Evolutionary conservation across 148 eudicot genomes (phyloP).

Genomic region (Diospyros kaki): DNA sequence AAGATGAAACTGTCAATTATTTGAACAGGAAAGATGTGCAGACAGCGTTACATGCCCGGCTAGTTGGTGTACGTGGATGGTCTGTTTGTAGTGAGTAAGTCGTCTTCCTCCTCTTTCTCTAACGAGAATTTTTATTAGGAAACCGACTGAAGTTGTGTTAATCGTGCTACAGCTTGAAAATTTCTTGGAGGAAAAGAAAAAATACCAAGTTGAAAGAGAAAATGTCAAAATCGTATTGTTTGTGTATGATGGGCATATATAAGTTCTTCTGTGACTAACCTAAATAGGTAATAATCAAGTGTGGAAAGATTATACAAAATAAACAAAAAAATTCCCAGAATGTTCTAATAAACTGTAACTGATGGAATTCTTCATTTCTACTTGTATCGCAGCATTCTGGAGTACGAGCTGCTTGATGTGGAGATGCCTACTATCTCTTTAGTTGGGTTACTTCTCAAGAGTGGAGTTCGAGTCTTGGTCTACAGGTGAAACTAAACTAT

Average conservation of each 20-base stretch:
- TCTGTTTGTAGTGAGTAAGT: constrained; percentile 75
- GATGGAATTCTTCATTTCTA: neutral
- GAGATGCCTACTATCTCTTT: constrained; percentile 85
- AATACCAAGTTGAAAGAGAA: too few relatives aligned
- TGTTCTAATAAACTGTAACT: neutral
- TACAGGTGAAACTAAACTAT: constrained; percentile 55
- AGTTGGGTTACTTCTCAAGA: constrained; percentile 63
- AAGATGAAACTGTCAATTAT: constrained; percentile 80
- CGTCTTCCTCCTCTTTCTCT: neutral
- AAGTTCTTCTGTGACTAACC: too few relatives aligned
- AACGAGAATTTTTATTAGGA: too few relatives aligned
- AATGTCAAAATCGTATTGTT: too few relatives aligned
- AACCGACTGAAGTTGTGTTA: neutral
- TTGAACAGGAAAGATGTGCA: constrained; percentile 77
- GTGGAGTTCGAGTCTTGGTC: constrained; percentile 78
- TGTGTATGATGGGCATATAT: too few relatives aligned
- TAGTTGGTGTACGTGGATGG: constrained; percentile 78
- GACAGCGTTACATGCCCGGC: constrained; percentile 79
- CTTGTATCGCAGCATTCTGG: constrained; percentile 58
- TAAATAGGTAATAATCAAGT: too few relatives aligned
- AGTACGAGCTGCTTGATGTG: constrained; percentile 72
- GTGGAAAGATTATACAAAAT: too few relatives aligned
- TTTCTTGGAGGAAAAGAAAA: too few relatives aligned
- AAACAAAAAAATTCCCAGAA: too few relatives aligned
- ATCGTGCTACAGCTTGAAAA: neutral